Conservation (phyloP, 306 rosid species). For the Rosa rugosa region DNA sequence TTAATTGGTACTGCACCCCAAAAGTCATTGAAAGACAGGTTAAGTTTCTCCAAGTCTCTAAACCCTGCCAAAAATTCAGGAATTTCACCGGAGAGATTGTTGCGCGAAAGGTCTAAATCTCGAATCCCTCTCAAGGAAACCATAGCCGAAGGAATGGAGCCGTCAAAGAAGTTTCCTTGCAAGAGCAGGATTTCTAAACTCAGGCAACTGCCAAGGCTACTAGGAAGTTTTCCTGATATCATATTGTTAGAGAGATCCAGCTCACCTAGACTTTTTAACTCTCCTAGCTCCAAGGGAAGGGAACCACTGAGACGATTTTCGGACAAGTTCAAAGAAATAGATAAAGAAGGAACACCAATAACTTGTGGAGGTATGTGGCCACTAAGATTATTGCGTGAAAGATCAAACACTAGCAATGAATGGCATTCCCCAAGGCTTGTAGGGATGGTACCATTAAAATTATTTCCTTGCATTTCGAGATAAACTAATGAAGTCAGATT, state of each 20-base stretch:
- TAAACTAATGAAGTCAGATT: neutral
- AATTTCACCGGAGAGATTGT: neutral
- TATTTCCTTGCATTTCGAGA: neutral
- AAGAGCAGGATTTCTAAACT: neutral
- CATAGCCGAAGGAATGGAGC: neutral
- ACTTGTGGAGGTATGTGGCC: neutral
- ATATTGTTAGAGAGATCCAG: neutral
- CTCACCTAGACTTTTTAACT: neutral
- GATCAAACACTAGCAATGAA: neutral
- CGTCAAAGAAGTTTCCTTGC: neutral
- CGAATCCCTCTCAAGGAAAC: neutral
- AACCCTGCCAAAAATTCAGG: neutral
- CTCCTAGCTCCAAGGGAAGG: neutral
- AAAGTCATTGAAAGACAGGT: slow-evolving; percentile 2
- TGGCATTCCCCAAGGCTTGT: neutral
- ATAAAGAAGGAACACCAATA: neutral
- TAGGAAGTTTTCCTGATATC: neutral
- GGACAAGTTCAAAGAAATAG: neutral
- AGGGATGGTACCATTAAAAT: neutral
- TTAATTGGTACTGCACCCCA: neutral
- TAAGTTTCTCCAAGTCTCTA: neutral
- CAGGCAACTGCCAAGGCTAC: neutral
- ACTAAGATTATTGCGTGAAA: neutral
- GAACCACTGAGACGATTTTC: neutral
- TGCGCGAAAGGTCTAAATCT: neutral